Conservation (phyloP, 1,284 basidiomycete genomes). For the Pterula multifida region DNA sequence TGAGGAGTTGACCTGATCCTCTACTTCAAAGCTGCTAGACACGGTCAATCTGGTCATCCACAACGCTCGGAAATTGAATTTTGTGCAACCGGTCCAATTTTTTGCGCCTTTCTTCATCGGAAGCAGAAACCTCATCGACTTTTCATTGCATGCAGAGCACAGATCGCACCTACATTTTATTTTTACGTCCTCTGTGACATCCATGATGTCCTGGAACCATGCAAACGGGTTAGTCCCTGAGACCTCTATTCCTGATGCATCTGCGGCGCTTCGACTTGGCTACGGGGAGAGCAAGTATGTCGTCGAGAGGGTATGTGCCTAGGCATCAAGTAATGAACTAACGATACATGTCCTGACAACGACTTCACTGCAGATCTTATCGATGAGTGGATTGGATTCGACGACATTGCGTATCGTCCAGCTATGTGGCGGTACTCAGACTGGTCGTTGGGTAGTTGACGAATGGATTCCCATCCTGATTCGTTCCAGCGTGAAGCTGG, state of each 20-base stretch:
- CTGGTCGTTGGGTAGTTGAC: conserved; percentile 15
- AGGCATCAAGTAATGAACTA: too few species aligned
- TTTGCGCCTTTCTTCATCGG: conserved; percentile 24
- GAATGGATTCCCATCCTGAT: conserved; percentile 18
- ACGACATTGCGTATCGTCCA: conserved; percentile 18
- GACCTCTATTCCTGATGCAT: conserved; percentile 13
- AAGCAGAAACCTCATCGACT: conserved; percentile 23
- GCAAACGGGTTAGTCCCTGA: conserved; percentile 19
- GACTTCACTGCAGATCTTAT: too few species aligned
- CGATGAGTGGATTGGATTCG: conserved; percentile 15
- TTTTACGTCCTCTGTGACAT: conserved; percentile 19
- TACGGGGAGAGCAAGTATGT: conserved; percentile 23
- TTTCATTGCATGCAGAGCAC: conserved; percentile 15
- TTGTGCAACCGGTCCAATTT: conserved; percentile 24
- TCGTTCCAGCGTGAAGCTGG: conserved; percentile 16
- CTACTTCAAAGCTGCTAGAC: too few species aligned
- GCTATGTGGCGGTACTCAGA: conserved; percentile 12
- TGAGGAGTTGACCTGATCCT: too few species aligned
- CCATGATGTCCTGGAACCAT: conserved; percentile 14
- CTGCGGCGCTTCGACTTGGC: conserved; percentile 16
- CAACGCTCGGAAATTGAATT: conserved; percentile 28
- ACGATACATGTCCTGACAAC: too few species aligned
- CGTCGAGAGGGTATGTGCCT: conserved; percentile 15
- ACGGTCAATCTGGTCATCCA: conserved; percentile 15
- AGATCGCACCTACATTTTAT: conserved; percentile 13